Base-by-base conservation (phyloP, 2,329 filamentous ascomycete genomes). In the Pyrenophora tritici-repentis region DNA sequence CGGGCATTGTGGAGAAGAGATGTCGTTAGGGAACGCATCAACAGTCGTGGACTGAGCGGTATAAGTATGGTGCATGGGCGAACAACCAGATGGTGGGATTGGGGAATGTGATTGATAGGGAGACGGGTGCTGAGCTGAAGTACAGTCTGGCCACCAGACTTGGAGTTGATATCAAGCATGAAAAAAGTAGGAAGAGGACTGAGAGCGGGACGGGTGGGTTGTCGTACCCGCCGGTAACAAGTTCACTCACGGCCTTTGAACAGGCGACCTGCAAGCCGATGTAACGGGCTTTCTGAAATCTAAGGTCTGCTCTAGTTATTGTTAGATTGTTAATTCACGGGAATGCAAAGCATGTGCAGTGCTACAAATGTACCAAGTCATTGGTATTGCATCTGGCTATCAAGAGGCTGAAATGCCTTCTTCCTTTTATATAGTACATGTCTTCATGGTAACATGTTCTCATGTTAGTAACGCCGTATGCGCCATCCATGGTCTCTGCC, bases 1-100 rank as follows among this genome's bases (percentile, higher is more conserved):
- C 86, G 5, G 85, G 85, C 58, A 92, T 97, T 64, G 90, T 97
- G 37, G 93, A 97, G 81, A 97, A 96, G 84, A 83, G 93, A 66
- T 97, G 93, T 83, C 96, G 96, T 79, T 97, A 57, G 47, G 20
- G 32, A n/a, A 20, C n/a, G 38, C 10, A 26, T 10, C 16, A 31
- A 6, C 20, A 43, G 26, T 2, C 9, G 10, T 12, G 9, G 26
- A 96, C 73, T 94, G 94, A 1, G 80, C 86, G 5, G 85, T 85
- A 58, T 26, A 10, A 13, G 26, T 26, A 8, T 7, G 9, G 24
- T 26, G 6, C 6, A 10, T 7, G 2, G 24, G 9, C 24, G 24
- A 7, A 26, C 24, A 26, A 26, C 2, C 18, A 5, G 18, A 1
- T 20, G 18, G 1, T 20, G 18, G 18, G 18, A 20, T 20, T 20